Evolutionary conservation across 371 early-diverging fungal genomes (phyloP), one percentile per base, ranked within the genome.

Genomic region (Mycotypha africana): DNA sequence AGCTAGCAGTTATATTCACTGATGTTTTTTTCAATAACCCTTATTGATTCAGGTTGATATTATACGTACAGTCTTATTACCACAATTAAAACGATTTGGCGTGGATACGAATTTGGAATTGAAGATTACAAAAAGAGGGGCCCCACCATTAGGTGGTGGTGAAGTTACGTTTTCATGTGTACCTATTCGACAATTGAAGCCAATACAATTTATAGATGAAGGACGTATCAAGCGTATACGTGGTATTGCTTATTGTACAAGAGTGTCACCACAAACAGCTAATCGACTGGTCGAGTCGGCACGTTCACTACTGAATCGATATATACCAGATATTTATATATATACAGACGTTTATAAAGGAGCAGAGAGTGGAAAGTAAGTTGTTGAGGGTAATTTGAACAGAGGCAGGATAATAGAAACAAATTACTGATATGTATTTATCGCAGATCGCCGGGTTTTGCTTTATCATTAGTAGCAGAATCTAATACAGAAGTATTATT

Each of bases 281-380:
- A 94, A 93, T 67, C 88, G 97, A 25, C 78, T 97, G 59, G 91
- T 90, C 1, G 92, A 96, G 53, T 69, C 90, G 6, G 91, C 96
- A 17, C 79, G 97, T 40, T 71, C 85, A 9, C 62, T 89, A 47
- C 69, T 96, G 44, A 91, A 93, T 43, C 76, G 85, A 47, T 92
- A 84, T 62, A 89, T 97, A 37, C 93, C 93, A 7, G 97, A 97
- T 63, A 89, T 96, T 38, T 97, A 96, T 65, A 85, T 99, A 44
- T 94, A 93, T 60, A 92, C 96, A 10, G 98, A 98, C 68, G 90
- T 95, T 22, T 95, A 88, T 60, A 93, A 94, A 58, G 95, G 96
- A 19, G 88, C 84, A 16, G 96, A 98, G 48, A 84, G 93, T 35
- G 99, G 98, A 24, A 64, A 82, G 34, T 33, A 33, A 33, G 34